phyloP scores from a whole-genome alignment of 2,329 filamentous ascomycete species.

The Magnaporthales sp. region DNA sequence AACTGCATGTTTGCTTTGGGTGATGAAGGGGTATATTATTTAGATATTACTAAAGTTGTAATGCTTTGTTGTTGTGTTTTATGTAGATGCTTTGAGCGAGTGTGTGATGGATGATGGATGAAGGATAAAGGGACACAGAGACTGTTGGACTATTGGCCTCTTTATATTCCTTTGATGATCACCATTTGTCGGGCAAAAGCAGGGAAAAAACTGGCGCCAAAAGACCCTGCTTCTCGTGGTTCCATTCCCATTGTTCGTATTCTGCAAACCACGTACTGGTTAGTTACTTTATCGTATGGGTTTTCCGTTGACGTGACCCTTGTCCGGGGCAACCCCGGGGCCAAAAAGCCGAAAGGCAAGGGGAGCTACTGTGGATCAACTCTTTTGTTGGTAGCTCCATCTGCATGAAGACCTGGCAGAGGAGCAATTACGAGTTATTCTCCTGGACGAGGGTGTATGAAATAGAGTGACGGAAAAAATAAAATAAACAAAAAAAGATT shows the following conservation, averaged over 20 bases:
- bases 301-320: not conserved
- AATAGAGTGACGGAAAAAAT: not conserved
- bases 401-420: not conserved
- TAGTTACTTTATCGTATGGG: not conserved
- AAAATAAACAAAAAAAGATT: too few species aligned
- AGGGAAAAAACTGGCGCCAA: not conserved
- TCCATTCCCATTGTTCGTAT: not conserved
- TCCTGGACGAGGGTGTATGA: not conserved
- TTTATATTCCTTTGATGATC: not conserved
- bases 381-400: not conserved
- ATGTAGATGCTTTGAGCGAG: not conserved
- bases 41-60: not conserved
- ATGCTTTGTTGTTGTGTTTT: not conserved
- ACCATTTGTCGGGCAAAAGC: not conserved
- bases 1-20: conserved; percentile 4
- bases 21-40: not conserved
- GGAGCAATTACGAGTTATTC: not conserved
- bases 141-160: not conserved
- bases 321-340: not conserved
- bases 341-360: not conserved
- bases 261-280: not conserved
- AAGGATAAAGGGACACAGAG: not conserved
- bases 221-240: not conserved
- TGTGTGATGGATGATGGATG: not conserved
- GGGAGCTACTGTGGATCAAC: not conserved